A percentile compares a stretch with the other conserved stretches of the same genome.
Evolutionary conservation across 352 stramenopile species (phyloP).

Genomic region (Vaucheria bursata): DNA sequence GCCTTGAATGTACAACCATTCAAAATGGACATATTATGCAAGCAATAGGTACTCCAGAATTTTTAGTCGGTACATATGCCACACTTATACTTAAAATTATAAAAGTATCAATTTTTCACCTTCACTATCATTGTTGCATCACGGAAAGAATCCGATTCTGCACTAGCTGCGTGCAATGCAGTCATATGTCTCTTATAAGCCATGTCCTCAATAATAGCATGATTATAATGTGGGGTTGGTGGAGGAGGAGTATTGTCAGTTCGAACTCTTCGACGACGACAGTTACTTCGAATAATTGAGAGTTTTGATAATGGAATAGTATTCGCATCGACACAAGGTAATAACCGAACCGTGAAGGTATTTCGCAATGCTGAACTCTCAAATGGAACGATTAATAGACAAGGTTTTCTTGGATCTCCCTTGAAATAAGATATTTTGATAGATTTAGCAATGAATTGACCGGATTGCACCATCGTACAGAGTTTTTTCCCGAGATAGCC

Average conservation of each 20-base stretch:
- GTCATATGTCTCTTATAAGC: conserved; percentile 65
- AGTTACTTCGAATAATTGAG: conserved; percentile 66
- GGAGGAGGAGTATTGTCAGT: conserved; percentile 53
- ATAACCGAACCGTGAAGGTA: conserved; percentile 63
- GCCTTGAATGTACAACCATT: too few species aligned
- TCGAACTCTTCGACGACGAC: conserved; percentile 57
- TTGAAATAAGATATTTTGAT: conserved; percentile 62
- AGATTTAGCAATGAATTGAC: not conserved
- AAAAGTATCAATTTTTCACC: too few species aligned
- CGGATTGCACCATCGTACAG: not conserved
- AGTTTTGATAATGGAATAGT: conserved; percentile 71
- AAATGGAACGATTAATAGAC: too few species aligned
- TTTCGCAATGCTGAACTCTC: conserved; percentile 58
- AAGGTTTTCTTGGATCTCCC: conserved; percentile 65
- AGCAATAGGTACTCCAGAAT: not conserved
- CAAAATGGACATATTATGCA: not conserved
- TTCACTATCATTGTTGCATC: conserved; percentile 70
- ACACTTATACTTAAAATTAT: not conserved
- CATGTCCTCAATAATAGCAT: conserved; percentile 78
- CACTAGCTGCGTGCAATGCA: conserved; percentile 62
- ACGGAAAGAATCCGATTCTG: conserved; percentile 61
- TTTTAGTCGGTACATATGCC: not conserved
- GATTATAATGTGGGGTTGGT: conserved; percentile 75
- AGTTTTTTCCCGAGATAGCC: conserved; percentile 56
- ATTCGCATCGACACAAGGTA: conserved; percentile 60